Evolutionary conservation across 805 yeast species (phyloP), one percentile per base, ranked within the genome.

Genomic region (Brettanomyces nanus): DNA sequence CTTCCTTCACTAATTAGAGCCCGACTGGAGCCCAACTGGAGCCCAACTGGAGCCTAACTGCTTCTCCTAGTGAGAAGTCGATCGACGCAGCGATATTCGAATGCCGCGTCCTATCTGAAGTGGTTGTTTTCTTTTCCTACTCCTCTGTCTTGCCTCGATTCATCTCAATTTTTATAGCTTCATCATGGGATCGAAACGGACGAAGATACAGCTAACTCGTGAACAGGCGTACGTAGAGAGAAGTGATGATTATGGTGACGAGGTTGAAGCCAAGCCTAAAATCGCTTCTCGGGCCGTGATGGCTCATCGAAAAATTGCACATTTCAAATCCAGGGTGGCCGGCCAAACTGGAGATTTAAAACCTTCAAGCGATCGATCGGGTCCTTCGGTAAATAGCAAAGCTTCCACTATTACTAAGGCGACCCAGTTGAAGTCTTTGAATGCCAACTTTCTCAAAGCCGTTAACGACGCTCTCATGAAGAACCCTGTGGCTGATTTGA

Each of bases 271-370:
- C 5, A 44, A 53, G 27, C 62, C 68, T 25, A 42, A 49, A n/a
- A 53, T 45, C 33, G 92, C 95, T 0, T 67, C 83, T 1, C 65
- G 72, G 3, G 76, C 68, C 4, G 77, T 75, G 5, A 58, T 86
- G 71, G 73, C 86, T 20, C 69, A 62, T 39, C 68, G 96, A 51
- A 81, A 77, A 62, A 82, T 85, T 40, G 71, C 84, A 5, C 40
- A 38, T 20, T 35, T 43, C 4, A 26, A 54, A 38, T 14, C 40
- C 31, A 37, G 37, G 20, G 14, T 19, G 4, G 21, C 13, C 14
- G 19, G 23, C 19, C 15, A 13, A 23, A 10, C 26, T 6, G 9
- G 10, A 31, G 15, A 22, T 26, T 5, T 22, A 39, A 9, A 31
- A 35, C n/a, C 13, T 36, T n/a, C 44, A 40, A 18, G 27, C 31